These are phyloP conservation scores for Aquanectria penicillioides DNA, from an alignment of 2,329 filamentous ascomycete species.

Conservation along the genomic window DNA sequence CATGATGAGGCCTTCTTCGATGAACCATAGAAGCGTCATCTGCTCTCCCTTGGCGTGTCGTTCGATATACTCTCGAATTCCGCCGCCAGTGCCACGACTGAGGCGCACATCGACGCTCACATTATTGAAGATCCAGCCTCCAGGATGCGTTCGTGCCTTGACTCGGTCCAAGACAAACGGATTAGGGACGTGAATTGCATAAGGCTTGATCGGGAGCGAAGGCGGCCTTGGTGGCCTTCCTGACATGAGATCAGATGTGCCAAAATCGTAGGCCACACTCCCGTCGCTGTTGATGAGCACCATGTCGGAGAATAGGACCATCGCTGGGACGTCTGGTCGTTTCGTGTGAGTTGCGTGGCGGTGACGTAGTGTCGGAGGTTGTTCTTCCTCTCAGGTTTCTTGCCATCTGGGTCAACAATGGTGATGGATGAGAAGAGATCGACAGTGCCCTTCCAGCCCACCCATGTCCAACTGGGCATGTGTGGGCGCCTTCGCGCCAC, in stretches of 20 bases:
- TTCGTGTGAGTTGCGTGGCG: conserved; percentile 47
- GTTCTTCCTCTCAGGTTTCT: conserved; percentile 42
- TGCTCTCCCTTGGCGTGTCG: conserved; percentile 47
- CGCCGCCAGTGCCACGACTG: conserved; percentile 39
- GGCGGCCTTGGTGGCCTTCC: conserved; percentile 34
- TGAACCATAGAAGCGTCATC: conserved; percentile 50
- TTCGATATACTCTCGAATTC: conserved; percentile 48
- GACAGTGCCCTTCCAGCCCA: conserved; percentile 48
- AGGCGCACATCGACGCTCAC: conserved; percentile 47
- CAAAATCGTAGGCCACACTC: conserved; percentile 46
- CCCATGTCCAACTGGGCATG: conserved; percentile 51
- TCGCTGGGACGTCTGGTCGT: conserved; percentile 42
- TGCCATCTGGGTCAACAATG: conserved; percentile 44
- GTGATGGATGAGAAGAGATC: conserved; percentile 47
- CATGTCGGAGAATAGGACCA: conserved; percentile 50
- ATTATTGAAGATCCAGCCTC: conserved; percentile 49
- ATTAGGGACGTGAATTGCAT: conserved; percentile 45
- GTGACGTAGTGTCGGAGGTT: conserved; percentile 49
- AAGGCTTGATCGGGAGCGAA: conserved; percentile 38
- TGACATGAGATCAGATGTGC: conserved; percentile 10
- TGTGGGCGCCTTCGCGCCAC: conserved; percentile 42
- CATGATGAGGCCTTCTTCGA: conserved; percentile 48
- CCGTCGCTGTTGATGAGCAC: conserved; percentile 43
- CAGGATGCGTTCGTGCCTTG: conserved; percentile 44
- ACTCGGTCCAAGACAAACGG: conserved; percentile 47